These are phyloP conservation scores for Saccharomycopsis guyanensis DNA, from an alignment of 805 yeast species.

Conservation along the genomic window DNA sequence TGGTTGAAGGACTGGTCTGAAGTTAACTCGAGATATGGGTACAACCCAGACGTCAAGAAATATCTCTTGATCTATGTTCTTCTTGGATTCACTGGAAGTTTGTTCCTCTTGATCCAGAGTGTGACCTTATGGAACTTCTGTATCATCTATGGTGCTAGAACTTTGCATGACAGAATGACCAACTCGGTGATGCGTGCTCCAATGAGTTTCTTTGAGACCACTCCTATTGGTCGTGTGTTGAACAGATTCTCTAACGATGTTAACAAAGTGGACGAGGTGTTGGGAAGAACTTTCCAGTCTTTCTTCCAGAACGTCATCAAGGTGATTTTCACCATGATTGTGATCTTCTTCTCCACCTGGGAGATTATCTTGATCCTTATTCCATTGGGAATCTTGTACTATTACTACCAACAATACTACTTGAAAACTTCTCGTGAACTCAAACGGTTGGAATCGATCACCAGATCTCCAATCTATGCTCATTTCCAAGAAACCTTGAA, in stretches of 20 bases:
- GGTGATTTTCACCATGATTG: constrained; percentile 68
- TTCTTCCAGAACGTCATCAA: constrained; percentile 54
- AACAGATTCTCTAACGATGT: constrained; percentile 90
- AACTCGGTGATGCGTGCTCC: constrained; percentile 74
- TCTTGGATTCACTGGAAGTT: constrained; percentile 64
- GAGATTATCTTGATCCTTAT: constrained; percentile 63
- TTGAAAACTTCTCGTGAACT: constrained; percentile 73
- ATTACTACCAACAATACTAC: constrained; percentile 70
- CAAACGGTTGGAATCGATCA: constrained; percentile 73
- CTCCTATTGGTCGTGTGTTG: constrained; percentile 88
- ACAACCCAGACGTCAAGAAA: constrained; percentile 62
- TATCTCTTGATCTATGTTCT: constrained; percentile 71
- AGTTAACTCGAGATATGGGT: constrained; percentile 58
- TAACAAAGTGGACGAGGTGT: constrained; percentile 75
- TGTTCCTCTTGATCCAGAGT: constrained; percentile 55
- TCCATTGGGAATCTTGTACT: constrained; percentile 61
- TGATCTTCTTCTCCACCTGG: constrained; percentile 85
- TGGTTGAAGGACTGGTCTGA: constrained; percentile 99
- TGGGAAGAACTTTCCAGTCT: constrained; percentile 63
- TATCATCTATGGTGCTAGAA: constrained; percentile 73
- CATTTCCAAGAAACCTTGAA: constrained; percentile 77
- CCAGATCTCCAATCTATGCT: constrained; percentile 74
- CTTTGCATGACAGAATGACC: constrained; percentile 72
- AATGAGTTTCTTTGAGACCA: constrained; percentile 92
- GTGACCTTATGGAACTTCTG: constrained; percentile 72